A percentile compares a stretch with the other conserved stretches of the same genome.
Conservation (phyloP, 106 monocot genomes). For the Dioscorea alata region DNA sequence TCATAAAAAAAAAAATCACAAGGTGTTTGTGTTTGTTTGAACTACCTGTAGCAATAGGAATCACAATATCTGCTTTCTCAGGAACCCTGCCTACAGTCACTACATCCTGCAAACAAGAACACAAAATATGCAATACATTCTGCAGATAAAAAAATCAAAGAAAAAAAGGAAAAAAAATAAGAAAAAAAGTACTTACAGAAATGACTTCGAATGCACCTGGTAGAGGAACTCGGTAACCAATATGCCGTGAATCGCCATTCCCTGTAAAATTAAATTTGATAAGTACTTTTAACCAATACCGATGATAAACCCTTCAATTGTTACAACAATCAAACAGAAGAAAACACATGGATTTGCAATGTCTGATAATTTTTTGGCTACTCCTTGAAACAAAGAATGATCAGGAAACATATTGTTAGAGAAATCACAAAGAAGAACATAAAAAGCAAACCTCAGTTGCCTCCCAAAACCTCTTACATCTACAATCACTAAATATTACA, state of each 20-base stretch:
- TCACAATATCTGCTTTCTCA: slow-evolving; percentile 57
- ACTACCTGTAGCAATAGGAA: slow-evolving; percentile 66
- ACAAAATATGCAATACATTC: not conserved
- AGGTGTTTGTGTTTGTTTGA: not conserved
- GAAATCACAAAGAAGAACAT: too few relatives aligned
- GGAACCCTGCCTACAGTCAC: slow-evolving; percentile 56
- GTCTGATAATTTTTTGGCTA: too few relatives aligned
- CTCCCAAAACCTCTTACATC: too few relatives aligned
- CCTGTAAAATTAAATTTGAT: slow-evolving; percentile 17
- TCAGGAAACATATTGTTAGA: too few relatives aligned
- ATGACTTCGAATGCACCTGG: slow-evolving; percentile 53
- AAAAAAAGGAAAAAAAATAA: too few relatives aligned
- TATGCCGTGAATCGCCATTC: slow-evolving; percentile 53
- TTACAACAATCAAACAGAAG: too few relatives aligned
- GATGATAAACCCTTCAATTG: not conserved
- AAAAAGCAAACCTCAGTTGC: too few relatives aligned
- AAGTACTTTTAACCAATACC: not conserved
- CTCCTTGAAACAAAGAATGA: too few relatives aligned
- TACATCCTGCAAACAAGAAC: slow-evolving; percentile 24
- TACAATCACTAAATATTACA: too few relatives aligned
- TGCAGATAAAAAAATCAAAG: too few relatives aligned
- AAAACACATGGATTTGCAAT: too few relatives aligned
- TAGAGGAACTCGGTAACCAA: slow-evolving; percentile 41
- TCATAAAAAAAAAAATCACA: too few relatives aligned
- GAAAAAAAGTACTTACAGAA: slow-evolving; percentile 35